Evolutionary conservation across 257 asterid genomes (phyloP).

Genomic region (Solanum medicagineum): DNA sequence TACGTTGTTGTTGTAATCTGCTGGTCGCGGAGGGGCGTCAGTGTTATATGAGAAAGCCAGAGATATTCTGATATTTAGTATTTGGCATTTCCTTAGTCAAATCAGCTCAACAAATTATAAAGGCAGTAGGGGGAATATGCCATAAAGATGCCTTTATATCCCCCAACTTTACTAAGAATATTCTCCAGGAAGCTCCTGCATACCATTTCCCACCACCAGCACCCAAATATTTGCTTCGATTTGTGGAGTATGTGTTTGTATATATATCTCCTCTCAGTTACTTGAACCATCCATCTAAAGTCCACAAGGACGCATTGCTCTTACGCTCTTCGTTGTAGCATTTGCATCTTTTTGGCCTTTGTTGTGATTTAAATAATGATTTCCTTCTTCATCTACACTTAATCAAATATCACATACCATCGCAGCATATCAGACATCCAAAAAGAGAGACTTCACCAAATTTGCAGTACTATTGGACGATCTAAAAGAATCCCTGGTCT

Average conservation of each 20-base stretch:
- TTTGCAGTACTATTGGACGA: not conserved
- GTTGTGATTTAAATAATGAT: not conserved
- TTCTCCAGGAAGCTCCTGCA: not conserved
- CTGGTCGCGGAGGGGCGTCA: not conserved
- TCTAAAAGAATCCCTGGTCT: not conserved
- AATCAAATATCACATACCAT: not conserved
- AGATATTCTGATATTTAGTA: not conserved
- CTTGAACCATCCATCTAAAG: not conserved
- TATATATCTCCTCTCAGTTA: not conserved
- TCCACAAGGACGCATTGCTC: not conserved
- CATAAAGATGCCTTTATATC: not conserved
- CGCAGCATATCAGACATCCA: not conserved
- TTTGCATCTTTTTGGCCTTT: not conserved
- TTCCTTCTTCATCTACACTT: not conserved
- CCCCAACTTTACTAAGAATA: not conserved
- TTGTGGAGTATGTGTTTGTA: not conserved
- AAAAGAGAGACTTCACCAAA: not conserved
- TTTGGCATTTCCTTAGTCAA: not conserved
- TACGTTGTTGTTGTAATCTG: not conserved
- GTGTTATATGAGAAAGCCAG: not conserved
- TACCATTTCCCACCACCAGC: not conserved
- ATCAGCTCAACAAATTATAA: not conserved
- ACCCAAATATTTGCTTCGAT: not conserved
- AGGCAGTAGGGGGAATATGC: slow-evolving; percentile 16
- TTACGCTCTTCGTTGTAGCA: not conserved